phyloP scores from a whole-genome alignment of 306 rosid species.

The Aeschynomene evenia region DNA sequence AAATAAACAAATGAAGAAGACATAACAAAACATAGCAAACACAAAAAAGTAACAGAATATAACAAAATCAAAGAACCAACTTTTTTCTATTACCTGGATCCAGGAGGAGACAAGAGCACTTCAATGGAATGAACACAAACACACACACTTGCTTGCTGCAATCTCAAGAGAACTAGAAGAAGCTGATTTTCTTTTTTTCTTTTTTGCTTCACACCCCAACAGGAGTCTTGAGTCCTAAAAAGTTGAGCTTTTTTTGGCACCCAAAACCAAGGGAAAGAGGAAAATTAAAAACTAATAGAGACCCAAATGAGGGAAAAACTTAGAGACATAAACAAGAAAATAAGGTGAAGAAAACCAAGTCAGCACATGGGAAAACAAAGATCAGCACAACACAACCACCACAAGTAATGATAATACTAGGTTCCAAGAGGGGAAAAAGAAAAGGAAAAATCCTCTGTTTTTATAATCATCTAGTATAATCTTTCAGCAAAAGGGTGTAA shows the following conservation, averaged over 20 bases:
- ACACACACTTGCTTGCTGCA: too few relatives aligned
- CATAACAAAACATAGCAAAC: neutral
- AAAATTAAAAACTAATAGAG: neutral
- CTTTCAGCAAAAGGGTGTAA: conserved; percentile 34
- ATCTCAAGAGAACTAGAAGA: conserved; percentile 37
- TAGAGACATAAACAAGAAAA: neutral
- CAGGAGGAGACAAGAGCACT: conserved; percentile 43
- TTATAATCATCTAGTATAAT: too few relatives aligned
- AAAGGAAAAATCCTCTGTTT: neutral
- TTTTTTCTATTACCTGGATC: conserved; percentile 70
- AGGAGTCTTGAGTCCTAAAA: conserved; percentile 31
- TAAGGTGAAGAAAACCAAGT: conserved; percentile 38
- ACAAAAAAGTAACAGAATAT: neutral
- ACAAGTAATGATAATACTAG: conserved; percentile 41
- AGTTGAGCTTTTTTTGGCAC: conserved; percentile 40
- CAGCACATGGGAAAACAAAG: conserved; percentile 64
- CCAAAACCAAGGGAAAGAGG: conserved; percentile 18
- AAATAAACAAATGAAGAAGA: conserved; percentile 24
- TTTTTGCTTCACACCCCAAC: conserved; percentile 33
- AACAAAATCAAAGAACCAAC: conserved; percentile 24
- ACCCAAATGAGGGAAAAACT: conserved; percentile 35
- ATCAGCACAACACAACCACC: conserved; percentile 41
- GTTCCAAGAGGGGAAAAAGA: conserved; percentile 43
- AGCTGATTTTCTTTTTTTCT: conserved; percentile 38
- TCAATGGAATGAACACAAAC: conserved; percentile 31